phyloP scores from a whole-genome alignment of 139 green algal genomes.

The Volvox reticuliferus region DNA sequence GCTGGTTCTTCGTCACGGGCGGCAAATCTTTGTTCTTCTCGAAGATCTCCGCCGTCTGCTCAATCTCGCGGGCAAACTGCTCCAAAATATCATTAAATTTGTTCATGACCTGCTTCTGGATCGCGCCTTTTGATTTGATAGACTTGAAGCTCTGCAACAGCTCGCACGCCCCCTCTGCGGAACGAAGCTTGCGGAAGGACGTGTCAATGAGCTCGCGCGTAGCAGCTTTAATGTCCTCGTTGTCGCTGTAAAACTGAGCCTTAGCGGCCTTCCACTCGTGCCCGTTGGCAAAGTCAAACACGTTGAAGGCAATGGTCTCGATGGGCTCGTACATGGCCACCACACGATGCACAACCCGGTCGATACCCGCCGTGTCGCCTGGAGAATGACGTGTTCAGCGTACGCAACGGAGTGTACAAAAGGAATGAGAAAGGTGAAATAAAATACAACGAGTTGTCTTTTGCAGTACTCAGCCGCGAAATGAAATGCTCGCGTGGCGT shows the following conservation, averaged over 20 bases:
- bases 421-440: no score
- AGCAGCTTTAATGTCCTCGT: conserved; percentile 75
- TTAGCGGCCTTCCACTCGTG: conserved; percentile 77
- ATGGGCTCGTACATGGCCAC: conserved; percentile 86
- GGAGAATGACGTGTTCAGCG: neutral
- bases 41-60: conserved; percentile 76
- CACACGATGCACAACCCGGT: conserved; percentile 82
- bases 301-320: conserved; percentile 74
- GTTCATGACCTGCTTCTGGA: conserved; percentile 92
- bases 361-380: conserved; percentile 82
- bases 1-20: conserved; percentile 86
- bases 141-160: conserved; percentile 92
- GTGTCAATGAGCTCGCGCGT: conserved; percentile 91
- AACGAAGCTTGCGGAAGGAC: conserved; percentile 90
- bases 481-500: no score
- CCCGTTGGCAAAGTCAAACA: conserved; percentile 79
- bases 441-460: no score
- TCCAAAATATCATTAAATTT: conserved; percentile 93
- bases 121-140: conserved; percentile 87
- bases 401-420: no score
- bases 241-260: conserved; percentile 80
- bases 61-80: conserved; percentile 90
- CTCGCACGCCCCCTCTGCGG: conserved; percentile 89
- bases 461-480: no score
- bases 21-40: conserved; percentile 71